Conservation (phyloP, 2,329 filamentous ascomycete genomes). For the Xylaria digitata region DNA sequence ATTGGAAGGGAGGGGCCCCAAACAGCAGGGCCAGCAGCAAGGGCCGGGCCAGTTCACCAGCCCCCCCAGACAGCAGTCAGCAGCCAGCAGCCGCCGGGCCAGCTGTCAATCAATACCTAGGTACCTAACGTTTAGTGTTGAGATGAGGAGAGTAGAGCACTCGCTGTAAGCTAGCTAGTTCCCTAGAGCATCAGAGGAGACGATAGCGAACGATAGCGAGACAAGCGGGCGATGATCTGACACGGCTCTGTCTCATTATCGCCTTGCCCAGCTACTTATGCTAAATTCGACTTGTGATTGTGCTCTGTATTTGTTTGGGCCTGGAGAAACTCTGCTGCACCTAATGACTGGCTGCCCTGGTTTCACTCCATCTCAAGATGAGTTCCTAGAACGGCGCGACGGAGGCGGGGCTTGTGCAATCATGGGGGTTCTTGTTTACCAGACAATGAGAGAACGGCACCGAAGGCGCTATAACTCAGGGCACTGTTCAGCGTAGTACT, state of each 20-base stretch:
- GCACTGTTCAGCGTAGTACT: slow-evolving; percentile 2
- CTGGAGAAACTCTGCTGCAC: neutral
- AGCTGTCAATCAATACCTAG: slow-evolving; percentile 30
- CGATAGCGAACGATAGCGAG: slow-evolving; percentile 10
- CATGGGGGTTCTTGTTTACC: neutral
- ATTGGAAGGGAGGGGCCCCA: slow-evolving; percentile 8
- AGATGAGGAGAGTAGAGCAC: neutral
- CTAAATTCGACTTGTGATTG: slow-evolving; percentile 9
- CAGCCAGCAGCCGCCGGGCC: slow-evolving; percentile 25
- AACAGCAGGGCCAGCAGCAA: slow-evolving; percentile 8
- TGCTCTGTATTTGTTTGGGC: neutral
- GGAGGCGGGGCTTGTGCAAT: slow-evolving; percentile 4
- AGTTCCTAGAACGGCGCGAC: neutral
- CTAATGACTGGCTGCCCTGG: neutral
- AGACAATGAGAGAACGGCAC: neutral
- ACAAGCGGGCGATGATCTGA: slow-evolving; percentile 14
- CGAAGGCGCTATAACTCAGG: slow-evolving; percentile 7
- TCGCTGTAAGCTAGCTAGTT: neutral
- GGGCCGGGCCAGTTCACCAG: slow-evolving; percentile 16
- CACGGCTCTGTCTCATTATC: slow-evolving; percentile 23
- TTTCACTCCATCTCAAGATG: neutral
- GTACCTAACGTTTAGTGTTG: neutral
- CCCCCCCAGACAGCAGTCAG: too few species aligned
- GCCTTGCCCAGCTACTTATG: slow-evolving; percentile 10
- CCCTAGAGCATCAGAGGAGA: neutral